Conservation (phyloP, 805 yeast species). For the Ogataea haglerorum region DNA sequence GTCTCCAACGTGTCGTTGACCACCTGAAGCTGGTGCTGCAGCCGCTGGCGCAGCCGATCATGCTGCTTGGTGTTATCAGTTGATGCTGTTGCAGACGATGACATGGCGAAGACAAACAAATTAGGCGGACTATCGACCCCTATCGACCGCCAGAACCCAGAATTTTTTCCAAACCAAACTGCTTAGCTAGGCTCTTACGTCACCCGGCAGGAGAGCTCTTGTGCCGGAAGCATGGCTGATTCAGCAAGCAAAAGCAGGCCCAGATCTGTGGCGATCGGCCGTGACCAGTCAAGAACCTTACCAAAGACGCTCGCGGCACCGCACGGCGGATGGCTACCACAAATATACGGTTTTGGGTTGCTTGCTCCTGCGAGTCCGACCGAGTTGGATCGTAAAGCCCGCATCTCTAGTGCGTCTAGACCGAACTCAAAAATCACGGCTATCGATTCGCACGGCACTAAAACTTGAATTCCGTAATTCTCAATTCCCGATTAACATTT, state of each 20-base stretch:
- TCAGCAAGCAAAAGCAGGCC: no score
- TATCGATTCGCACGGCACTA: background rate
- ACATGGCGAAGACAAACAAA: conserved; percentile 1
- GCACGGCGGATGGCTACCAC: no score
- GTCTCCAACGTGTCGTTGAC: conserved; percentile 20
- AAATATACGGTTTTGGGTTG: no score
- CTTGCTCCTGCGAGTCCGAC: no score
- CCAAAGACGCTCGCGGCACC: no score
- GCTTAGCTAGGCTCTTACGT: background rate
- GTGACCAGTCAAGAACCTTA: no score
- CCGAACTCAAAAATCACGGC: background rate
- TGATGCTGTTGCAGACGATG: conserved; percentile 12
- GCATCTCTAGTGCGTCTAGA: background rate
- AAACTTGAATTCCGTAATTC: background rate
- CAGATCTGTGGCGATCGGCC: no score
- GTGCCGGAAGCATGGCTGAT: no score
- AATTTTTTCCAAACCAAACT: background rate
- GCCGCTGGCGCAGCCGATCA: conserved; percentile 27
- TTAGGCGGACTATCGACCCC: conserved; percentile 5
- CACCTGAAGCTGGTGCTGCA: conserved; percentile 27
- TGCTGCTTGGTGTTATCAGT: conserved; percentile 25
- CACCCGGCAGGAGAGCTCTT: background rate
- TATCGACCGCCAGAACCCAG: background rate
- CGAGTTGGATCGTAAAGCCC: background rate
- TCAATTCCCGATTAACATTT: background rate